Percentiles rank a stretch among this genome's conserved stretches.
phyloP scores from a whole-genome alignment of 257 asterid species.

The Paulownia fortunei region DNA sequence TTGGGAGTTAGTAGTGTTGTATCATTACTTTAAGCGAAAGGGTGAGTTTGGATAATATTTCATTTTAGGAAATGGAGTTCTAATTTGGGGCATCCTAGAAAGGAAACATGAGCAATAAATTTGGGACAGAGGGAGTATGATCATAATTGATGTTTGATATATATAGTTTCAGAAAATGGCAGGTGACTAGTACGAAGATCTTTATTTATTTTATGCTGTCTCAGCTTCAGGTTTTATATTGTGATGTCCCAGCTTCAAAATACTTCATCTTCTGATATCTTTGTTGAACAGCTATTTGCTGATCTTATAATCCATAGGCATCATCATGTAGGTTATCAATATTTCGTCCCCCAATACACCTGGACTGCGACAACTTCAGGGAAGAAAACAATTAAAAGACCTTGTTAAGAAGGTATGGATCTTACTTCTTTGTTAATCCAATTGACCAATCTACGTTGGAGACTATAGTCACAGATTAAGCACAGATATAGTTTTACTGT shows the following conservation, averaged over 20 bases:
- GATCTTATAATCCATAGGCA: constrained; percentile 2
- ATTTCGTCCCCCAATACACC: constrained; percentile 98
- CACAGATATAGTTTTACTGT: constrained; percentile 1
- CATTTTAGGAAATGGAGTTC: neutral
- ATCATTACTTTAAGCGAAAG: no score
- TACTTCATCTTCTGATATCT: constrained; percentile 1
- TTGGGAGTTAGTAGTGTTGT: no score
- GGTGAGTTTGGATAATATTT: neutral
- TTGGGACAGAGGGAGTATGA: neutral
- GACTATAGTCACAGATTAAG: neutral
- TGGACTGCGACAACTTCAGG: constrained; percentile 97
- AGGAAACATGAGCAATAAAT: neutral
- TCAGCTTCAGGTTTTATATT: neutral
- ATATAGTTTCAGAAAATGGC: no score
- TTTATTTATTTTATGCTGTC: neutral
- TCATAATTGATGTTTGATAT: neutral
- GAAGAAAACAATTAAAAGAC: constrained; percentile 95
- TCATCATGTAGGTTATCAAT: constrained; percentile 71
- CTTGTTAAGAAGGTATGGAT: constrained; percentile 90
- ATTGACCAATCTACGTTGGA: neutral
- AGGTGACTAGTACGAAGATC: no score
- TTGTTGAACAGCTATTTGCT: constrained; percentile 15
- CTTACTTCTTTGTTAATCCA: constrained; percentile 10
- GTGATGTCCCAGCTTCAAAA: constrained; percentile 3
- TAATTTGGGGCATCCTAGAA: neutral